Evolutionary conservation across 805 yeast genomes (phyloP), one percentile per base, ranked within the genome.

Genomic region (Saturnispora saitoi): DNA sequence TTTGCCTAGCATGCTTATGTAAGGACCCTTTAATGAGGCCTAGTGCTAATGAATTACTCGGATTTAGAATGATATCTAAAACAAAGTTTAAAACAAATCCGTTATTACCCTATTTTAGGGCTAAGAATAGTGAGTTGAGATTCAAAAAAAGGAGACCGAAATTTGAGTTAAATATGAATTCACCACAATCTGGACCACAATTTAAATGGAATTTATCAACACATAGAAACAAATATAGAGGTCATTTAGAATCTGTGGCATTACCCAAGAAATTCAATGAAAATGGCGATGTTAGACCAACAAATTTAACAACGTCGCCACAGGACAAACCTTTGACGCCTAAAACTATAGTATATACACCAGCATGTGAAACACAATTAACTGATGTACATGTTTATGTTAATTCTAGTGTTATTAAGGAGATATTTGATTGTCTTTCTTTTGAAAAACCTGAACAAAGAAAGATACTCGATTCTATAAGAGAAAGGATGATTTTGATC

Each of bases 11-110:
- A 43, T 89, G 96, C 61, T 66, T 91, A 51, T 64, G 72, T 19
- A 87, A 83, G 62, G 77, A 79, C 51, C 93, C 95, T 1, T 52
- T 53, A 2, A 60, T 69, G 49, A 72, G 98, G 53, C 89, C 91
- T 0, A 63, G 77, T 15, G 86, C 91, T 0, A 51, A 61, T 0
- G 66, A 68, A 12, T 68, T 93, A 42, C 66, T 86, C 50, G 72
- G 71, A 40, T 75, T 73, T 43, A 70, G 71, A 44, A 83, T 82
- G 58, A 65, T 84, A 17, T 70, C 67, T 43, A 59, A 61, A 38
- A 57, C 63, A 37, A 65, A 62, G 51, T 58, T 63, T 47, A 59
- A 57, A 47, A 42, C 45, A 20, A 58, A 58, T 32, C 61, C 61
- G 10, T 47, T 63, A 26, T 38, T 58, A 20, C 58, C 50, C 4